phyloP scores from a whole-genome alignment of 1,284 basidiomycete genomes.

The Anthracocystis setariae region DNA sequence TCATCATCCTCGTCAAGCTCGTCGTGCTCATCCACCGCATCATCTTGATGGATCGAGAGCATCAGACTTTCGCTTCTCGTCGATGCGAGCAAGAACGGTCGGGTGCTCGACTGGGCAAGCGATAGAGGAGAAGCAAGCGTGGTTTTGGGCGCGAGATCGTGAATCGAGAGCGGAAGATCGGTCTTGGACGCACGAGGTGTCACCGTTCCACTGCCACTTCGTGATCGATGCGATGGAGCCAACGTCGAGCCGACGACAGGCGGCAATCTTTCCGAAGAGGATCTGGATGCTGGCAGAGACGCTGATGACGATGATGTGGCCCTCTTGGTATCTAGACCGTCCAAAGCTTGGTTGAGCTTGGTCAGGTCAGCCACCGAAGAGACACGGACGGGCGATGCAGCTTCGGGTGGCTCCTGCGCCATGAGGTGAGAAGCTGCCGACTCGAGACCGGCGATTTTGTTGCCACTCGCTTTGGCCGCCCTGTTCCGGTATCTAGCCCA shows the following conservation, averaged over 20 bases:
- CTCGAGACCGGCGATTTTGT: constrained; percentile 10
- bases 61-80: constrained; percentile 15
- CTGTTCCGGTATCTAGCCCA: constrained; percentile 51
- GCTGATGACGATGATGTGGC: constrained; percentile 16
- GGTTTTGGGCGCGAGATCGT: constrained; percentile 18
- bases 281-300: constrained; percentile 6
- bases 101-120: constrained; percentile 12
- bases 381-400: constrained; percentile 38
- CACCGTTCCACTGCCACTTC: constrained; percentile 21
- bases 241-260: constrained; percentile 4
- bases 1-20: constrained; percentile 42
- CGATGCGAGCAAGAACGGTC: constrained; percentile 15
- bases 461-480: constrained; percentile 40
- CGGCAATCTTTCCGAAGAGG: constrained; percentile 8
- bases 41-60: not conserved
- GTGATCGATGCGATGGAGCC: constrained; percentile 25
- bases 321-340: constrained; percentile 31
- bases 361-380: constrained; percentile 37
- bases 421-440: constrained; percentile 1
- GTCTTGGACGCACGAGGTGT: constrained; percentile 22
- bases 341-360: constrained; percentile 37
- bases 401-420: constrained; percentile 20
- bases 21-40: not conserved
- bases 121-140: constrained; percentile 14
- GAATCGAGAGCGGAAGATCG: constrained; percentile 37